Conservation (phyloP, 2,329 filamentous ascomycete species). For the Aspergillus hiratsukae region DNA sequence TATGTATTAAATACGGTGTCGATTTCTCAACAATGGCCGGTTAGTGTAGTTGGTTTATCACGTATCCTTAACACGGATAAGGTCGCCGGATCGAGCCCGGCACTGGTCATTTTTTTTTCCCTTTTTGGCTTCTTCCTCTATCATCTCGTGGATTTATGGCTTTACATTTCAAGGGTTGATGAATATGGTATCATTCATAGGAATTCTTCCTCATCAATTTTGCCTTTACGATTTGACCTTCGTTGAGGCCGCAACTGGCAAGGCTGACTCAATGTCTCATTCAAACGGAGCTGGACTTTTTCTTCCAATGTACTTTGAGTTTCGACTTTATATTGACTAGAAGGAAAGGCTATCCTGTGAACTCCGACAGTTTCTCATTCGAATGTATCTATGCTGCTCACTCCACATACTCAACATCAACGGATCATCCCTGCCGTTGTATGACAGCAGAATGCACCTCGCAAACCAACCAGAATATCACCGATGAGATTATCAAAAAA, state of each 20-base stretch:
- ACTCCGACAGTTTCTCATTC: not conserved
- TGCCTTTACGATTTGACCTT: too few relatives aligned
- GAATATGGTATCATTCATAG: too few relatives aligned
- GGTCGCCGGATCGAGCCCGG: slow-evolving; percentile 29
- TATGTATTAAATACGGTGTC: not conserved
- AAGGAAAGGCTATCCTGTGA: not conserved
- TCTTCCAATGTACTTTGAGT: too few relatives aligned
- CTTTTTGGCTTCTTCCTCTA: too few relatives aligned
- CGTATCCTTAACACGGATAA: slow-evolving; percentile 36
- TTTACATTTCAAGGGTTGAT: too few relatives aligned
- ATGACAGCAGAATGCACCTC: not conserved
- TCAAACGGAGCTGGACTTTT: not conserved
- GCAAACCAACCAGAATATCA: not conserved
- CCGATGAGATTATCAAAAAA: not conserved
- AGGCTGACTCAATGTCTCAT: not conserved
- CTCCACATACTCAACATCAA: not conserved
- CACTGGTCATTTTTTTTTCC: not conserved
- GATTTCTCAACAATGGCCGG: slow-evolving; percentile 3
- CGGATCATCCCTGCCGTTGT: too few relatives aligned
- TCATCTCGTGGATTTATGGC: too few relatives aligned
- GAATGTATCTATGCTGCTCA: not conserved
- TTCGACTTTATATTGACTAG: too few relatives aligned
- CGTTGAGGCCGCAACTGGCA: too few relatives aligned
- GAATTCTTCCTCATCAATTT: too few relatives aligned
- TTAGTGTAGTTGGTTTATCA: slow-evolving; percentile 13